A percentile compares a stretch with the other conserved stretches of the same genome.
Evolutionary conservation across 176 grass and related monocot genomes (phyloP).

Genomic region (Saccharum spontaneum): DNA sequence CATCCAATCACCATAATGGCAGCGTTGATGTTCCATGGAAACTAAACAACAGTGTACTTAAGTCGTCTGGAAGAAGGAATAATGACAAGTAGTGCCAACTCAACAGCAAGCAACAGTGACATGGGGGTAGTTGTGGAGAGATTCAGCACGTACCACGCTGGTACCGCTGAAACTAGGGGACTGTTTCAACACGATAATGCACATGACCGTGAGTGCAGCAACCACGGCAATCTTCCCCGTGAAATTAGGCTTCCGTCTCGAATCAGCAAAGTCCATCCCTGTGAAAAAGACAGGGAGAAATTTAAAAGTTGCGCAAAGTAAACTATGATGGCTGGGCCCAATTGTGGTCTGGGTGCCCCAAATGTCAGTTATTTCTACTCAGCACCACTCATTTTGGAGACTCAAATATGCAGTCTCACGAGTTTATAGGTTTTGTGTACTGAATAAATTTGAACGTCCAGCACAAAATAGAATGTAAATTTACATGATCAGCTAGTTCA

Average conservation of each 20-base stretch:
- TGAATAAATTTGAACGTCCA: not conserved
- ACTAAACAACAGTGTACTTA: not conserved
- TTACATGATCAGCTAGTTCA: not conserved
- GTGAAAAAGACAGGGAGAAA: not conserved
- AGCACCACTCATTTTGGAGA: not conserved
- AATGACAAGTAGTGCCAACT: slow-evolving; percentile 2
- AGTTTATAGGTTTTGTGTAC: not conserved
- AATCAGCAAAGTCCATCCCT: slow-evolving; percentile 73
- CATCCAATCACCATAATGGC: slow-evolving; percentile 22
- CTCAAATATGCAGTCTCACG: not conserved
- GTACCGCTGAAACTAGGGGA: slow-evolving; percentile 54
- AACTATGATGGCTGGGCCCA: not conserved
- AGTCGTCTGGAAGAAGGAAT: slow-evolving; percentile 14
- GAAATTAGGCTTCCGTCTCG: slow-evolving; percentile 66
- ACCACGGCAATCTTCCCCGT: slow-evolving; percentile 57
- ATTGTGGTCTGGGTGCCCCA: not conserved
- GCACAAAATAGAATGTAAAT: not conserved
- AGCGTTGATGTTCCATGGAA: slow-evolving; percentile 14
- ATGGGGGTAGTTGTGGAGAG: slow-evolving; percentile 10
- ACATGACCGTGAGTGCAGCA: slow-evolving; percentile 55
- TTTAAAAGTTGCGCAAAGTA: slow-evolving; percentile 17
- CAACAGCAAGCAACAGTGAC: slow-evolving; percentile 32
- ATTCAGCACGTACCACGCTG: slow-evolving; percentile 51
- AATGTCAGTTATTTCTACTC: not conserved
- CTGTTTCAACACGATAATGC: slow-evolving; percentile 74